Base-by-base conservation (phyloP, 2,329 filamentous ascomycete genomes). In the Chrysosporium keratinophilum region DNA sequence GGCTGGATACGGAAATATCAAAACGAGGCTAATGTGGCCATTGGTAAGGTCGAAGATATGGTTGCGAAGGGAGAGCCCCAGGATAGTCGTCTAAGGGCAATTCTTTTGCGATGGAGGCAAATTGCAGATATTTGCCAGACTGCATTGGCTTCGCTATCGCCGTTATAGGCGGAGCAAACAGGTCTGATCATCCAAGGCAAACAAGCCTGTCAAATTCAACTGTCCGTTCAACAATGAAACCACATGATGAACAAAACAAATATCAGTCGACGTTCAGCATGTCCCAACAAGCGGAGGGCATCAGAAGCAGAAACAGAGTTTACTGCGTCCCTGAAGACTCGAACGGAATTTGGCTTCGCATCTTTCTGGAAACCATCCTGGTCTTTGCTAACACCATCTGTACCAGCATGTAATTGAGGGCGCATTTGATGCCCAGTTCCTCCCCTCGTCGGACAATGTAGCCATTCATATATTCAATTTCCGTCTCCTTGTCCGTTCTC, bases 381-480 rank as follows among this genome's bases (percentile, higher is more conserved):
- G 77, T 71, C 72, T 86, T 91, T 20, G 82, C 86, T 64, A 85
- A 82, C 47, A 96, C 82, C 71, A 89, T 70, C 51, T 83, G 75
- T 67, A 85, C 73, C 41, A 94, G 73, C 74, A 87, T 78, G 61
- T 83, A 82, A 65, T 95, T 93, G 57, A 84, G 74, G 10, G 81
- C 79, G 62, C 83, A 83, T 49, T 79, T 74, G n/a, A 95, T 74
- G 1, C 87, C 87, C 56, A 90, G 63, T 65, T 87, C 79, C 61
- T 80, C 77, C 0, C 86, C 93, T 40, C 84, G 78, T 49, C 74
- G 77, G 33, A 94, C 76, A 56, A 98, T 85, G 71, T 91, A 98
- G 0, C 90, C 91, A 66, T 94, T 96, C 60, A 91, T 79, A 63
- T 84, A 95, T 44, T 90, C 81, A 40, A 96, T 79, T 62, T 95